These are phyloP conservation scores for Steccherinum ochraceum DNA, from an alignment of 768 basidiomycete genomes.

Conservation along the genomic window DNA sequence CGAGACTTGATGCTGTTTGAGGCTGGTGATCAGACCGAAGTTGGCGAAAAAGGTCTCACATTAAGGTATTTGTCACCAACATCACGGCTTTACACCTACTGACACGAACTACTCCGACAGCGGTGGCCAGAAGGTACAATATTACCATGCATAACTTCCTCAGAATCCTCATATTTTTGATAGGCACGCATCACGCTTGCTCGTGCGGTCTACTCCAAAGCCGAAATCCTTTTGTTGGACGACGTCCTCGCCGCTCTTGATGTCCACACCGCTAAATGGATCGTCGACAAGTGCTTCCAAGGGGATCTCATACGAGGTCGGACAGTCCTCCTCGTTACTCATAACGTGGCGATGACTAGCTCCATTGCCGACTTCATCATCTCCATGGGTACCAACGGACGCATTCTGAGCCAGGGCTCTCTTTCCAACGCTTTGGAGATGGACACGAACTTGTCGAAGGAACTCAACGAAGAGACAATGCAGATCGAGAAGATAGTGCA, in stretches of 20 bases:
- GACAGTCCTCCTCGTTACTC: conserved; percentile 44
- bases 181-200: conserved; percentile 36
- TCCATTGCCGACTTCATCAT: conserved; percentile 54
- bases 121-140: conserved; percentile 39
- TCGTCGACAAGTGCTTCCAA: conserved; percentile 39
- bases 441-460: conserved; percentile 24
- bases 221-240: conserved; percentile 33
- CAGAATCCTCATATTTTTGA: not conserved
- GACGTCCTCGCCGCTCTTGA: conserved; percentile 41
- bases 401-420: conserved; percentile 42
- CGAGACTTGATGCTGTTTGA: conserved; percentile 41
- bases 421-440: conserved; percentile 40
- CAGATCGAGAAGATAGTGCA: conserved; percentile 21
- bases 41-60: conserved; percentile 54
- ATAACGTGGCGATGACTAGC: conserved; percentile 46
- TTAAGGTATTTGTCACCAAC: conserved; percentile 27
- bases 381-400: conserved; percentile 47
- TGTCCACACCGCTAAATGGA: conserved; percentile 41
- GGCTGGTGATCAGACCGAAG: conserved; percentile 46
- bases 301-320: conserved; percentile 38
- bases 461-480: conserved; percentile 13
- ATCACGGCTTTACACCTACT: not conserved
- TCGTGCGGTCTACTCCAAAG: conserved; percentile 32
- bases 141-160: not conserved
- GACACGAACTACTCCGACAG: conserved; percentile 7